phyloP scores from a whole-genome alignment of 768 basidiomycete species.

The Phlegmacium glaucopus region DNA sequence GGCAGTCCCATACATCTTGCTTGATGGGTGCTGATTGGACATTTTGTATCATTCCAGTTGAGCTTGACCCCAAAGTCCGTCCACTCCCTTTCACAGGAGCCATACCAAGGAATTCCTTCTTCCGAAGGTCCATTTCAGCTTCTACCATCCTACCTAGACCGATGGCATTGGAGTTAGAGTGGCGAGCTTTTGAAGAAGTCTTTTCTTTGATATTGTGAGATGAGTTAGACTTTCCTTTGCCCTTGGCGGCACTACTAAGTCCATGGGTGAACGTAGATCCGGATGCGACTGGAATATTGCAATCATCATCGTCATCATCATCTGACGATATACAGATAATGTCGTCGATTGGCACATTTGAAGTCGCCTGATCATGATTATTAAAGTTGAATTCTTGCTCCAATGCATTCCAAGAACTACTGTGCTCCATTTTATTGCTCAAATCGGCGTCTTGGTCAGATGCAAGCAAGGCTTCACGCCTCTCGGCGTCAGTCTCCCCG shows the following conservation, averaged over 20 bases:
- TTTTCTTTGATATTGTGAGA: not conserved
- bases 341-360: constrained; percentile 6
- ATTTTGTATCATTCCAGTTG: not conserved
- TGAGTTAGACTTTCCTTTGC: constrained; percentile 11
- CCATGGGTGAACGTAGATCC: constrained; percentile 29
- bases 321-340: constrained; percentile 20
- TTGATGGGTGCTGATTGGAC: not conserved
- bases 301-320: constrained; percentile 15
- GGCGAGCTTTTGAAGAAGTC: not conserved
- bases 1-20: constrained; percentile 45
- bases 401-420: constrained; percentile 40
- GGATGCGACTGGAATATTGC: constrained; percentile 28
- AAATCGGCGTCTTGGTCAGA: constrained; percentile 43
- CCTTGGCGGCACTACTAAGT: not conserved
- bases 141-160: constrained; percentile 36
- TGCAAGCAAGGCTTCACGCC: constrained; percentile 49
- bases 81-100: constrained; percentile 25
- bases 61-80: constrained; percentile 11
- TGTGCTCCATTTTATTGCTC: constrained; percentile 34
- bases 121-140: constrained; percentile 41
- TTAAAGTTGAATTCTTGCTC: constrained; percentile 50
- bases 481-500: constrained; percentile 41
- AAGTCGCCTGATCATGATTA: constrained; percentile 1
- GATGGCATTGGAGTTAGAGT: constrained; percentile 2
- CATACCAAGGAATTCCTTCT: constrained; percentile 43